Base-by-base conservation (phyloP, 805 yeast genomes). In the Tetrapisispora fleetii region DNA sequence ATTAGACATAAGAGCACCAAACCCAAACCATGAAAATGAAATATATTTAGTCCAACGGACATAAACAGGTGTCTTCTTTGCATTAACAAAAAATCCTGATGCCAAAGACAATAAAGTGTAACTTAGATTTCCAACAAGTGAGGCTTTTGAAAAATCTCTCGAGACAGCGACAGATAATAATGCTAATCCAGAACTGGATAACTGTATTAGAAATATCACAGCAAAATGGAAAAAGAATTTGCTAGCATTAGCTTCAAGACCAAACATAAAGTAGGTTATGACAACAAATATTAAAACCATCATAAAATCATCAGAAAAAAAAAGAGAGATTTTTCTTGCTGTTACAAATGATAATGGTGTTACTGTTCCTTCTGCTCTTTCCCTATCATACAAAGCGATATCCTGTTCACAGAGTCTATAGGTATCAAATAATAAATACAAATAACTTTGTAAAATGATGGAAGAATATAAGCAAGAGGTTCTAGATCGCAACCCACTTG, bases 31-130 rank as follows among this genome's bases (percentile, higher is more conserved):
- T 46, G 83, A 72, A 59, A 77, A 84, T 0, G 91, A 81, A 49
- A 81, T 68, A 63, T 84, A 87, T 59, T 83, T 85, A 5, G 82
- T 75, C 96, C 96, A 87, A 35, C 87, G 72, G 9, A 87, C 95
- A 58, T 88, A 88, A 1, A 85, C 95, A 0, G 95, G 95, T 80
- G 86, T 74, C 1, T 78, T 73, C 8, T 72, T 69, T 1, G 89
- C 78, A 62, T 86, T 85, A 21, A 82, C 84, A 58, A 83, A 86
- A 64, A 78, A 85, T 1, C 95, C 96, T 62, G 87, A 81, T 0
- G 87, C 86, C 73, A 84, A 77, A 46, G 85, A 78, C 57, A 85
- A 87, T 27, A 84, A 67, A 30, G 88, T 85, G 59, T 79, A 83
- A 51, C 79, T 74, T 47, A 80, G 60, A 57, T 84, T 85, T 32